Conservation (phyloP, 2,329 filamentous ascomycete genomes). For the Fusarium sororula region DNA sequence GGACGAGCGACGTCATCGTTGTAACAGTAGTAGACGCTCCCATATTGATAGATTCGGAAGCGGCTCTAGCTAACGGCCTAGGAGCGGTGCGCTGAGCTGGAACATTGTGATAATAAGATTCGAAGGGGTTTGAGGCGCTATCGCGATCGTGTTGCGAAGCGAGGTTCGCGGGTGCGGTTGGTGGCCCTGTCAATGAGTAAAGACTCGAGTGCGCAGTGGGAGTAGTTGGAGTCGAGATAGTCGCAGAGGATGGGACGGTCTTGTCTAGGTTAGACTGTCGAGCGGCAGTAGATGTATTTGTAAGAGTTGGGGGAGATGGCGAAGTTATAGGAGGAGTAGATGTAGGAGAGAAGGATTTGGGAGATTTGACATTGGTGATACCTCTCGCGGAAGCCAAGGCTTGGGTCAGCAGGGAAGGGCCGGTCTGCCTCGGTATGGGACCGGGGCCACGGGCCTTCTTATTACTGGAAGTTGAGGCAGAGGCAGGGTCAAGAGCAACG, state of each 20-base stretch:
- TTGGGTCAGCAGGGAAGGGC: conserved; percentile 65
- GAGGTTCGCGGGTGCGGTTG: conserved; percentile 12
- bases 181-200: conserved; percentile 10
- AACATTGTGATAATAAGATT: conserved; percentile 46
- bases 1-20: conserved; percentile 42
- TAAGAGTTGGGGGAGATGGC: conserved; percentile 8
- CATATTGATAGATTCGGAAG: conserved; percentile 46
- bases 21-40: conserved; percentile 46
- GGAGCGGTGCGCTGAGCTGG: conserved; percentile 47
- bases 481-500: conserved; percentile 12
- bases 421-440: conserved; percentile 55
- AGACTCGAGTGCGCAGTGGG: conserved; percentile 8
- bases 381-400: conserved; percentile 68
- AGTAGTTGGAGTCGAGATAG: conserved; percentile 17
- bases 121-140: conserved; percentile 12
- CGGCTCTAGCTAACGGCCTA: conserved; percentile 51
- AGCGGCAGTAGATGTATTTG: background rate
- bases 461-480: conserved; percentile 42
- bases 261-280: conserved; percentile 27
- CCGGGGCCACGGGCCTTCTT: conserved; percentile 56
- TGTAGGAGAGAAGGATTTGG: conserved; percentile 23
- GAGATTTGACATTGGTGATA: conserved; percentile 46
- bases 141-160: conserved; percentile 36
- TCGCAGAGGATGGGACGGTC: conserved; percentile 13
- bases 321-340: conserved; percentile 23